Percentiles rank a stretch among this genome's conserved stretches.
phyloP scores from a whole-genome alignment of 2,329 filamentous ascomycete genomes.

The Pyricularia pennisetigena region DNA sequence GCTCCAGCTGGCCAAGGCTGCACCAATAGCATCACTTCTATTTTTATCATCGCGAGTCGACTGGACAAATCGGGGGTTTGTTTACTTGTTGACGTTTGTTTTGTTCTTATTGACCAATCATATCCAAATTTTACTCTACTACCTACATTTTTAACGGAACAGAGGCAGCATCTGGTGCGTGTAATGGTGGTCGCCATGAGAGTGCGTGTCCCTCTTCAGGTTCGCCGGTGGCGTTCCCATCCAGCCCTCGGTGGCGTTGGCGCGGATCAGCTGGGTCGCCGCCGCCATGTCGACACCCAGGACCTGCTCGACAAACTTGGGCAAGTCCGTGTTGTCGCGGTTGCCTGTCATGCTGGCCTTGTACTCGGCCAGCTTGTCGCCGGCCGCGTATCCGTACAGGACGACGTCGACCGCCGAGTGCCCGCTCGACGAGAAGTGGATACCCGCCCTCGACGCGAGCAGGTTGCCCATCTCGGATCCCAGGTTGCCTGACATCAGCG shows the following conservation, averaged over 20 bases:
- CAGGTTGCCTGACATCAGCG: constrained; percentile 17
- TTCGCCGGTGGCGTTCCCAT: neutral
- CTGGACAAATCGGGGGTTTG: neutral
- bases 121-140: neutral
- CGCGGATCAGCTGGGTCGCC: constrained; percentile 15
- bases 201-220: neutral
- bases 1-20: neutral
- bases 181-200: neutral
- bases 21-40: neutral
- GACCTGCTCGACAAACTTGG: constrained; percentile 16
- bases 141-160: neutral
- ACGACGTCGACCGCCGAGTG: constrained; percentile 26
- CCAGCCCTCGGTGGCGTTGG: constrained; percentile 6
- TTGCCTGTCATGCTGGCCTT: constrained; percentile 16
- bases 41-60: neutral
- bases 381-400: constrained; percentile 22
- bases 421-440: constrained; percentile 21
- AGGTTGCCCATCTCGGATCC: constrained; percentile 17
- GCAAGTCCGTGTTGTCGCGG: constrained; percentile 21
- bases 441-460: constrained; percentile 12
- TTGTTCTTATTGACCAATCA: neutral
- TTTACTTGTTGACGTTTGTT: neutral
- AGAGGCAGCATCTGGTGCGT: neutral
- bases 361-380: constrained; percentile 10
- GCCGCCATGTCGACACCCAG: constrained; percentile 16